Evolutionary conservation across 2,329 filamentous ascomycete species (phyloP).

Genomic region (Dothidotthia symphoricarpi): DNA sequence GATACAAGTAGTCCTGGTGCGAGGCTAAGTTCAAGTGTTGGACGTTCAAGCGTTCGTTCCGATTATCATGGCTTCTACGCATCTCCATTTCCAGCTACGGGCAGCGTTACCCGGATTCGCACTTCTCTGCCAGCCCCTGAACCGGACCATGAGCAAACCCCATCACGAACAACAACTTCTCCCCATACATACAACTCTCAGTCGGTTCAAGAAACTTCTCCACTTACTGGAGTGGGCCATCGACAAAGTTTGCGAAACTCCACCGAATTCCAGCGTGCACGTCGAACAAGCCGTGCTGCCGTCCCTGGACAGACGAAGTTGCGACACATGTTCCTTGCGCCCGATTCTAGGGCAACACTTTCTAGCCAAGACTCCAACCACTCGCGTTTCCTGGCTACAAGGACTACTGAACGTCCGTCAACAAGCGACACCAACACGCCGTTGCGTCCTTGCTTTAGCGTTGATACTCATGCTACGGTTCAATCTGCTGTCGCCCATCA

Average conservation of each 20-base stretch:
- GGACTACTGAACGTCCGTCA: slow-evolving; percentile 28
- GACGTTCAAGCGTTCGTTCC: slow-evolving; percentile 11
- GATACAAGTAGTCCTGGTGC: slow-evolving; percentile 38
- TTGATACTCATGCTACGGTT: slow-evolving; percentile 11
- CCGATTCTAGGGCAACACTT: slow-evolving; percentile 20
- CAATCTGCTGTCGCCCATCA: slow-evolving; percentile 15
- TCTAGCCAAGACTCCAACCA: slow-evolving; percentile 21
- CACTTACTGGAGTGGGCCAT: slow-evolving; percentile 7
- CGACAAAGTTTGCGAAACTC: slow-evolving; percentile 16
- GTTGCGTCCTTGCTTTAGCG: slow-evolving; percentile 18
- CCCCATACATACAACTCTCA: slow-evolving; percentile 14
- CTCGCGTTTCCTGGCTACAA: slow-evolving; percentile 18
- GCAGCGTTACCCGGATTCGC: slow-evolving; percentile 24
- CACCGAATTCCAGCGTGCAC: slow-evolving; percentile 17
- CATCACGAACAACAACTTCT: slow-evolving; percentile 25
- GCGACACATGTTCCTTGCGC: slow-evolving; percentile 35
- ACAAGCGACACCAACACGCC: slow-evolving; percentile 34
- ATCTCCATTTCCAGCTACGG: slow-evolving; percentile 18
- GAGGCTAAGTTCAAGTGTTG: slow-evolving; percentile 19
- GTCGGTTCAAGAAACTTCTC: slow-evolving; percentile 13
- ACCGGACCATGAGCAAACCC: slow-evolving; percentile 15
- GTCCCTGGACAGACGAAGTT: slow-evolving; percentile 37
- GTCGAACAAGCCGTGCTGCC: slow-evolving; percentile 28
- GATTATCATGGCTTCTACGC: slow-evolving; percentile 23
- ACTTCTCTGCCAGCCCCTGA: slow-evolving; percentile 3